A percentile compares a stretch with the other conserved stretches of the same genome.
phyloP scores from a whole-genome alignment of 139 green algal genomes.

The Closterium sp. region DNA sequence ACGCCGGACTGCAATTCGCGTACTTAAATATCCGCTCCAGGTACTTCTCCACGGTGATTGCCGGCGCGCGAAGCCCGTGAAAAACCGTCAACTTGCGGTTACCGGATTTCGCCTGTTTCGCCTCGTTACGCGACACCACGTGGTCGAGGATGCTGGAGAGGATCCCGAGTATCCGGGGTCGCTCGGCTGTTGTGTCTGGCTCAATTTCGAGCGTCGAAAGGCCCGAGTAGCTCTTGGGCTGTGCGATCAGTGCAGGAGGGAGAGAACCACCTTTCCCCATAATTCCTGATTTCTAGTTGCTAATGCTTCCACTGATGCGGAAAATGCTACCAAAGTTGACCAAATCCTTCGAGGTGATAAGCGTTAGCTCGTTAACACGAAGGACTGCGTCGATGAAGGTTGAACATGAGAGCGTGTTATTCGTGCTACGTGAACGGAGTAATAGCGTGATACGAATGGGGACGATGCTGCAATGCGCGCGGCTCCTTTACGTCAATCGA shows the following conservation, averaged over 20 bases:
- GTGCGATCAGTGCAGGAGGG: not conserved
- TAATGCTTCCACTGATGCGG: too few species aligned
- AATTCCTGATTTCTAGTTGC: not conserved
- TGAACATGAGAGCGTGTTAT: not conserved
- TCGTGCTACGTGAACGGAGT: not conserved
- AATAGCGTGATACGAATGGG: not conserved
- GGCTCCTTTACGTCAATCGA: not conserved
- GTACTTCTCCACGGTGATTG: conserved; percentile 69
- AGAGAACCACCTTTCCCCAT: not conserved
- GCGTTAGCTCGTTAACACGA: not conserved
- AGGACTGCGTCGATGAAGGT: not conserved
- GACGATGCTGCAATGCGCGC: not conserved
- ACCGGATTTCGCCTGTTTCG: not conserved
- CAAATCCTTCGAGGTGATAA: not conserved
- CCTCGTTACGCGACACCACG: conserved; percentile 29
- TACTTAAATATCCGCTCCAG: conserved; percentile 72
- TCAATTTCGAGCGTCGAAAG: not conserved
- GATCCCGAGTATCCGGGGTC: conserved; percentile 24
- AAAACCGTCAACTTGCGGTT: conserved; percentile 59
- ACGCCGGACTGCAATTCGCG: conserved; percentile 71
- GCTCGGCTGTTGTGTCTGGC: conserved; percentile 4
- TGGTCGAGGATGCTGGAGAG: conserved; percentile 33
- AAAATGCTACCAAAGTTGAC: too few species aligned
- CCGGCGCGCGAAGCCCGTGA: conserved; percentile 66
- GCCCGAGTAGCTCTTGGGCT: not conserved